Percentiles rank a stretch among this genome's conserved stretches.
These are phyloP conservation scores for Aspergillus clavatus DNA, from an alignment of 2,329 filamentous ascomycete species.

Conservation along the genomic window DNA sequence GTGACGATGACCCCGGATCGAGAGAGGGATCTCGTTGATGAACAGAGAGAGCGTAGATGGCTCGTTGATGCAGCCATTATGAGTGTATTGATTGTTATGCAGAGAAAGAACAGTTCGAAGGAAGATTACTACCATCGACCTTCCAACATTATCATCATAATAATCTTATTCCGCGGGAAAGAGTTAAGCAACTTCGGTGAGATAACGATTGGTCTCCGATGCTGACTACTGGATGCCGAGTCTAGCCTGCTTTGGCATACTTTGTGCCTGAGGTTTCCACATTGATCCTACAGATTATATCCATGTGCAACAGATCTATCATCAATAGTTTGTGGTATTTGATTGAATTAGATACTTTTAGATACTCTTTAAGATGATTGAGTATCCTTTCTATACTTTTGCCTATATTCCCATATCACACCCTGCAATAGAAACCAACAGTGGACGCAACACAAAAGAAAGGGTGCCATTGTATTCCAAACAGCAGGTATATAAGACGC, in stretches of 20 bases:
- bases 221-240: neutral
- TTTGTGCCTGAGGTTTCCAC: neutral
- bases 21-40: conserved; percentile 20
- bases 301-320: neutral
- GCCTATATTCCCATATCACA: neutral
- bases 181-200: neutral
- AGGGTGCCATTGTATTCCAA: neutral
- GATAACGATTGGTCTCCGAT: neutral
- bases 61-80: conserved; percentile 33
- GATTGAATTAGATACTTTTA: neutral
- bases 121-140: conserved; percentile 13
- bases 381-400: neutral
- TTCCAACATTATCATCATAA: neutral
- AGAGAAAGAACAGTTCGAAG: conserved; percentile 15
- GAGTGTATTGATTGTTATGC: conserved; percentile 10
- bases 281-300: neutral
- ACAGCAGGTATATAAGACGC: neutral
- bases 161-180: neutral
- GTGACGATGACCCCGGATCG: conserved; percentile 14
- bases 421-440: neutral
- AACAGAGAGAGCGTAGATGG: conserved; percentile 29
- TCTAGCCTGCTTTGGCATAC: too few species aligned
- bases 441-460: neutral
- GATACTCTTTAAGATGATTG: neutral
- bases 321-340: neutral